Evolutionary conservation across 441 rosid species (phyloP).

Genomic region (Brassica hybrid): DNA sequence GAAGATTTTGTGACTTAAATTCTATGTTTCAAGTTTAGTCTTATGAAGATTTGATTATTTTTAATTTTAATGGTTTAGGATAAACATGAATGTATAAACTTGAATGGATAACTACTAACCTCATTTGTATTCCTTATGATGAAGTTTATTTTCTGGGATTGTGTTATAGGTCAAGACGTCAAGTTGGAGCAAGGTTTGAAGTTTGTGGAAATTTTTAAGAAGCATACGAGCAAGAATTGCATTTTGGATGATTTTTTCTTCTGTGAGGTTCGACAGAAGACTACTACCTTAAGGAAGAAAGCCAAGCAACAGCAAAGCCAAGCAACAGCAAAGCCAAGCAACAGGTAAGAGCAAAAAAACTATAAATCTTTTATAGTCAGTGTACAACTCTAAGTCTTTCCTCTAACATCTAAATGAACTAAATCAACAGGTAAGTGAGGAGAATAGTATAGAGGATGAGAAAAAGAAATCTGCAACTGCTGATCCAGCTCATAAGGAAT

Average conservation of each 20-base stretch:
- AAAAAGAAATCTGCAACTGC: slow-evolving; percentile 50
- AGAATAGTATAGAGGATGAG: slow-evolving; percentile 50
- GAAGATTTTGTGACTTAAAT: background rate
- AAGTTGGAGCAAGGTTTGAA: slow-evolving; percentile 69
- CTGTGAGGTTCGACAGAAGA: slow-evolving; percentile 47
- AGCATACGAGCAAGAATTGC: slow-evolving; percentile 70
- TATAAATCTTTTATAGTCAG: background rate
- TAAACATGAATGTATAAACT: background rate
- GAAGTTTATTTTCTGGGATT: slow-evolving; percentile 11
- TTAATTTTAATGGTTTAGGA: background rate
- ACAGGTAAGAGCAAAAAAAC: no score
- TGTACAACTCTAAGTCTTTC: background rate
- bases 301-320: no score
- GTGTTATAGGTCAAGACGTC: slow-evolving; percentile 57
- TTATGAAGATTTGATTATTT: no score
- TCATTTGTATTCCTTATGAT: background rate
- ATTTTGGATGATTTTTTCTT: slow-evolving; percentile 89
- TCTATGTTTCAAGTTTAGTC: background rate
- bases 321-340: no score
- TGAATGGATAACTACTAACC: background rate
- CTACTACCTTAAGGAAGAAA: no score
- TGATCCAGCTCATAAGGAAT: slow-evolving; percentile 28
- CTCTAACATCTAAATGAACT: background rate
- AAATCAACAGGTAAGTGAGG: slow-evolving; percentile 57
- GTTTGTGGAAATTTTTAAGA: slow-evolving; percentile 82